Evolutionary conservation across 768 basidiomycete species (phyloP).

Genomic region (Artomyces pyxidatus): DNA sequence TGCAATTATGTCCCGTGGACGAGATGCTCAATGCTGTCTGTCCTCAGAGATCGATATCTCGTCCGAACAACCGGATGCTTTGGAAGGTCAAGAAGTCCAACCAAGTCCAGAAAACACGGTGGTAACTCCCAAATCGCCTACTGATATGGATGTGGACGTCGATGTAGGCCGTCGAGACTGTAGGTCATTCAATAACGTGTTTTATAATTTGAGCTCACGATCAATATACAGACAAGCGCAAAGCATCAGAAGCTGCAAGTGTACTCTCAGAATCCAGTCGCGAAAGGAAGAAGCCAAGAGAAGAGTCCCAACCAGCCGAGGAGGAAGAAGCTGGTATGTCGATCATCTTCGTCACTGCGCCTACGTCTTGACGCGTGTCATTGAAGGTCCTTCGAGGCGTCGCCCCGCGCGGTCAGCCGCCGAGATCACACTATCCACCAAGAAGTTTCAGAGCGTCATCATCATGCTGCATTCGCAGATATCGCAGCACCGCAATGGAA

Average conservation of each 20-base stretch:
- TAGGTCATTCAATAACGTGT: too few relatives aligned
- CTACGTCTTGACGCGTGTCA: slow-evolving; percentile 8
- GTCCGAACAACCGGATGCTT: too few relatives aligned
- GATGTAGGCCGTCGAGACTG: slow-evolving; percentile 11
- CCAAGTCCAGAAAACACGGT: too few relatives aligned
- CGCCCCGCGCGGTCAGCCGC: slow-evolving; percentile 17
- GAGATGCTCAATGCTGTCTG: too few relatives aligned
- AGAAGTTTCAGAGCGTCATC: slow-evolving; percentile 80
- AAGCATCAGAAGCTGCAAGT: slow-evolving; percentile 46
- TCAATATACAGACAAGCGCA: slow-evolving; percentile 66
- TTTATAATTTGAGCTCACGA: too few relatives aligned
- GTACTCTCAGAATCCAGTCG: slow-evolving; percentile 32
- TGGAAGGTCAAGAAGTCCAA: too few relatives aligned
- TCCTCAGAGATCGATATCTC: too few relatives aligned
- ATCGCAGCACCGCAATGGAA: slow-evolving; percentile 78
- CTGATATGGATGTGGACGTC: too few relatives aligned
- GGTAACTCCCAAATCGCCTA: too few relatives aligned
- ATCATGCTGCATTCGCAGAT: slow-evolving; percentile 75
- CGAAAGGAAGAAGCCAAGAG: slow-evolving; percentile 52
- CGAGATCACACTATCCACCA: slow-evolving; percentile 30
- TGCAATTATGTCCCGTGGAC: too few relatives aligned
- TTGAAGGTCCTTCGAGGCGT: slow-evolving; percentile 16
- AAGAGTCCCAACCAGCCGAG: slow-evolving; percentile 59
- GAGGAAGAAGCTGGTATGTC: slow-evolving; percentile 46
- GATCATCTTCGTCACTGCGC: background rate